Evolutionary conservation across 1,139 yeast species (phyloP).

Genomic region (Geotrichum klebahnii): DNA sequence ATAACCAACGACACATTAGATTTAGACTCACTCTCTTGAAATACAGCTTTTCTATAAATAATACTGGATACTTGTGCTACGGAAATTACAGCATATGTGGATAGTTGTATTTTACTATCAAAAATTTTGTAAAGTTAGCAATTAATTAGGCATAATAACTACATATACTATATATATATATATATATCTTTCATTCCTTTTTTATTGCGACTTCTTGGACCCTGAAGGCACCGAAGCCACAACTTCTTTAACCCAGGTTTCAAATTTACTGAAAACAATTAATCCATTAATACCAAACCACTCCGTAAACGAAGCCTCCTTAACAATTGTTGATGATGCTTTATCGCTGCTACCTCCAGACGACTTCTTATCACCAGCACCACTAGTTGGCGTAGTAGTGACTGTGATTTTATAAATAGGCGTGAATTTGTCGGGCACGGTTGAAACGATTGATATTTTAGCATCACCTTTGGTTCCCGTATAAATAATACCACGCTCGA

Average conservation of each 20-base stretch:
- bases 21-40: no score
- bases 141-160: neutral
- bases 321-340: no score
- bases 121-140: no score
- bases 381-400: no score
- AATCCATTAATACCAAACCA: slow-evolving; percentile 35
- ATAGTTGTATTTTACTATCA: no score
- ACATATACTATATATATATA: neutral
- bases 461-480: slow-evolving; percentile 46
- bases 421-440: slow-evolving; percentile 39
- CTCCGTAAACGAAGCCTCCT: slow-evolving; percentile 28
- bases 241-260: slow-evolving; percentile 20
- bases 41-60: no score
- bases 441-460: slow-evolving; percentile 35
- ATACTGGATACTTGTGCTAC: no score
- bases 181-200: neutral
- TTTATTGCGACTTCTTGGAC: slow-evolving; percentile 4
- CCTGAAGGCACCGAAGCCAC: slow-evolving; percentile 7
- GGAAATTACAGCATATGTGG: no score
- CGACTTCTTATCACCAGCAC: no score
- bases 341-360: no score
- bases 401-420: slow-evolving; percentile 47
- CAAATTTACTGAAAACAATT: slow-evolving; percentile 30
- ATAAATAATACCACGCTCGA: slow-evolving; percentile 57
- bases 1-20: no score